These are phyloP conservation scores for Elasticomyces elasticus DNA, from an alignment of 495 filamentous ascomycete genomes.

Conservation along the genomic window DNA sequence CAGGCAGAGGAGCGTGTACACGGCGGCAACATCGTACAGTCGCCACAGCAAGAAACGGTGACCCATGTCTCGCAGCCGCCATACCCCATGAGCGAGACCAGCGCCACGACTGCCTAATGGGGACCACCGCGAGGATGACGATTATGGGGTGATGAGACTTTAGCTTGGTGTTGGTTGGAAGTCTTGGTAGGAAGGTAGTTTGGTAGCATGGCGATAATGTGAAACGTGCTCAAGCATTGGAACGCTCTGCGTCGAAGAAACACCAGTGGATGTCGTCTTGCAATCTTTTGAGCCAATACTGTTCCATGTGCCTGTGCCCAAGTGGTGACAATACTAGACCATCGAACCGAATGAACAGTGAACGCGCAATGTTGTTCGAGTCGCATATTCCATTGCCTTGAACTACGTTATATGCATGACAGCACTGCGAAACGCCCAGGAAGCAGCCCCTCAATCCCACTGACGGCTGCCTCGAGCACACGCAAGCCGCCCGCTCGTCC, in stretches of 20 bases:
- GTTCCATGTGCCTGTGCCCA: too few species aligned
- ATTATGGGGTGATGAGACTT: background rate
- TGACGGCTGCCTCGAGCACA: constrained; percentile 6
- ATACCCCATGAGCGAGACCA: background rate
- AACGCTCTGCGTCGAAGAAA: too few species aligned
- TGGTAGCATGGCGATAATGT: too few species aligned
- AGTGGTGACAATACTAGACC: too few species aligned
- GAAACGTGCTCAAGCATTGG: too few species aligned
- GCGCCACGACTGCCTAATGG: background rate
- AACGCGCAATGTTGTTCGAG: background rate
- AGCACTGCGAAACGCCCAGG: background rate
- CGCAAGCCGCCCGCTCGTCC: background rate
- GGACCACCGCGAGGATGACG: background rate
- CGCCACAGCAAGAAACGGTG: background rate
- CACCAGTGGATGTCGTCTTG: too few species aligned
- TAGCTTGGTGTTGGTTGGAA: background rate
- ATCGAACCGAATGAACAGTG: too few species aligned
- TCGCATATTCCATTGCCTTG: background rate
- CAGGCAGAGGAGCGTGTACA: constrained; percentile 3
- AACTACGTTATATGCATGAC: constrained; percentile 1
- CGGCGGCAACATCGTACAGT: background rate
- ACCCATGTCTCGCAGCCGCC: background rate
- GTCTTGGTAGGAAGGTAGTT: too few species aligned
- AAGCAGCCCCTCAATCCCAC: background rate
- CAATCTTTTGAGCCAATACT: too few species aligned